These are phyloP conservation scores for Pyrrhoderma lamaoense DNA, from an alignment of 1,284 basidiomycete genomes.

Conservation along the genomic window DNA sequence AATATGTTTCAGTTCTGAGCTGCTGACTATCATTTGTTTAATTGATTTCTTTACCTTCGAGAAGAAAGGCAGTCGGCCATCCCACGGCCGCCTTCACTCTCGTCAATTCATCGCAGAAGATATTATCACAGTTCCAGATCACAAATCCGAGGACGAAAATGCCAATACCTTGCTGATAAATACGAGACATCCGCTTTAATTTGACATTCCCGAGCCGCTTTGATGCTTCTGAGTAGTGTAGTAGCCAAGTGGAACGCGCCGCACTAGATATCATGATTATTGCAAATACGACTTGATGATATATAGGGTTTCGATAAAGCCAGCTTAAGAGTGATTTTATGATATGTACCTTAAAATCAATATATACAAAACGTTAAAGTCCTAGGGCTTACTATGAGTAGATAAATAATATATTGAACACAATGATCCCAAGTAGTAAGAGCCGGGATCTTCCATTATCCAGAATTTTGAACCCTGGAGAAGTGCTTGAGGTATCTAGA, in stretches of 20 bases:
- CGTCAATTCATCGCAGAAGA: slow-evolving; percentile 53
- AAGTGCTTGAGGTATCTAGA: slow-evolving; percentile 37
- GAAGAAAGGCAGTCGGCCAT: slow-evolving; percentile 57
- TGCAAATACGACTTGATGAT: slow-evolving; percentile 60
- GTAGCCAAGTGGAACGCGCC: slow-evolving; percentile 42
- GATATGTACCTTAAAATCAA: not conserved
- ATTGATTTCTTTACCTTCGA: slow-evolving; percentile 45
- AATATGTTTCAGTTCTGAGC: slow-evolving; percentile 2
- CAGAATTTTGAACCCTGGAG: slow-evolving; percentile 39
- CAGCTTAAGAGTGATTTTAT: slow-evolving; percentile 29
- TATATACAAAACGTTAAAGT: not conserved
- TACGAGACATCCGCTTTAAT: slow-evolving; percentile 32
- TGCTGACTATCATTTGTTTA: not conserved
- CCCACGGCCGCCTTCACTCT: slow-evolving; percentile 46
- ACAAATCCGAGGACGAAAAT: slow-evolving; percentile 53
- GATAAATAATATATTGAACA: slow-evolving; percentile 51
- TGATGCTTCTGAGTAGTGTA: slow-evolving; percentile 36
- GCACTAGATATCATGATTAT: slow-evolving; percentile 38
- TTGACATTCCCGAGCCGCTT: slow-evolving; percentile 37
- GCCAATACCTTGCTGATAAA: slow-evolving; percentile 41
- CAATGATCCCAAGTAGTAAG: slow-evolving; percentile 29
- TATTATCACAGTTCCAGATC: slow-evolving; percentile 65
- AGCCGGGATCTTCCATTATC: slow-evolving; percentile 28
- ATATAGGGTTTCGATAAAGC: slow-evolving; percentile 55
- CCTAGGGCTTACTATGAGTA: slow-evolving; percentile 49